Evolutionary conservation across 331 rosid genomes (phyloP), one percentile per base, ranked within the genome.

Genomic region (Acacia pycnantha): DNA sequence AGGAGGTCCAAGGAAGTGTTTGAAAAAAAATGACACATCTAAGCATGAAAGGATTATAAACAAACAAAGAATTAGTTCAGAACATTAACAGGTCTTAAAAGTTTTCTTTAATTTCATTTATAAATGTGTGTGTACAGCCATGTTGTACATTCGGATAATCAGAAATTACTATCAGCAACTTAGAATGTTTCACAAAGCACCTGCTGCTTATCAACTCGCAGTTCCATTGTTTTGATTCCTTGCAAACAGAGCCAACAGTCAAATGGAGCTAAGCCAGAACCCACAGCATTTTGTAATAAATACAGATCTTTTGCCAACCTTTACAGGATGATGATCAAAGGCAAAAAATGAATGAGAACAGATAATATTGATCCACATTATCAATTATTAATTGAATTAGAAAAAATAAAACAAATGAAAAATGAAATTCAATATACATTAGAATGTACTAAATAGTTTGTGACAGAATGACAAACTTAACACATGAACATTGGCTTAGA

Each of bases 131-230:
- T 26, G 1, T 62, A 66, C 56, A 44, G 12, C 5, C 58, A 71
- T 26, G 24, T 26, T 11, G 53, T 41, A 4, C 35, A 24, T 47
- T 71, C 35, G 37, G 18, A 53, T 41, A 47, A 65, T 40, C 40
- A 72, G 66, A 79, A 22, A 73, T 73, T 71, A 78, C 71, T 48
- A 76, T 53, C 9, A 2, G 59, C 76, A 29, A 43, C 50, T 61
- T 79, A 6, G 71, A 51, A 81, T 53, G 86, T 78, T 64, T 66
- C 72, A 85, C 81, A 73, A 70, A 33, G 82, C 80, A 95, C 99
- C 97, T 95, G 98, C 77, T 95, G 98, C 91, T 90, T 93, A 85
- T 93, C 97, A 79, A 95, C 82, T 74, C 98, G 91, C 40, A 95
- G 90, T 83, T 94, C 90, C 94, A 95, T 88, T 41, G 98, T 95